Base-by-base conservation (phyloP, 116 monocot species). In the Papilionanthe hybrid region DNA sequence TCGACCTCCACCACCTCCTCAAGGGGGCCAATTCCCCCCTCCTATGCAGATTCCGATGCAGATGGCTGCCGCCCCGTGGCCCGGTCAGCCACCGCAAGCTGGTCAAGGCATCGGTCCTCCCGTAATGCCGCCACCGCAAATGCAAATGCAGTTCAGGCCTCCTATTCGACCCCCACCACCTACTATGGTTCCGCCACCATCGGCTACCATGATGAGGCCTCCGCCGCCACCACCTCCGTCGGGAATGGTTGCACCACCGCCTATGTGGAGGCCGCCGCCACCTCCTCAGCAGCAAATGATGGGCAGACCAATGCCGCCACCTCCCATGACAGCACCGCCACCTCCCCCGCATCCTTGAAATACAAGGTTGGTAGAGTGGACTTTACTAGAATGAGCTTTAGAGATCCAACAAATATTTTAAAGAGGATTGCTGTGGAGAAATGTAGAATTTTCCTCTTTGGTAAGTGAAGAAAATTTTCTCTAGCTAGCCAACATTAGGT, bases 281-380 rank as follows among this genome's bases (percentile, higher is more conserved):
- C 93, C 94, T 3, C 92, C 92, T n/a, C 92, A 90, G 75, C 91
- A 83, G 56, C 95, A 87, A 72, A 22, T 57, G n/a, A 83, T 75
- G 37, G 88, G 85, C 55, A 76, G 81, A 22, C 85, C 86, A 0
- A 86, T 87, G 87, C 85, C 80, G 1, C 87, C 79, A 11, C 92
- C 72, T 88, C 92, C 86, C 11, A 81, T 56, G 15, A 81, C 87
- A 0, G 89, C 85, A 12, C 84, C 78, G 0, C 86, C 72, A 6
- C 45, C 32, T 25, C 37, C 69, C 32, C 23, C n/a, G 1, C 23
- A 9, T 22, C 63, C 63, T 22, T 20, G 9, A 63, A 63, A 63
- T 63, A 8, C 22, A 58, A 58, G 58, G 58, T 0, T 15, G 19
- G 17, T 3, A 19, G 17, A 19, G 17, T 19, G 58, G 58, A 19